Conservation (phyloP, 495 filamentous ascomycete genomes). For the Penicillium paradoxum region DNA sequence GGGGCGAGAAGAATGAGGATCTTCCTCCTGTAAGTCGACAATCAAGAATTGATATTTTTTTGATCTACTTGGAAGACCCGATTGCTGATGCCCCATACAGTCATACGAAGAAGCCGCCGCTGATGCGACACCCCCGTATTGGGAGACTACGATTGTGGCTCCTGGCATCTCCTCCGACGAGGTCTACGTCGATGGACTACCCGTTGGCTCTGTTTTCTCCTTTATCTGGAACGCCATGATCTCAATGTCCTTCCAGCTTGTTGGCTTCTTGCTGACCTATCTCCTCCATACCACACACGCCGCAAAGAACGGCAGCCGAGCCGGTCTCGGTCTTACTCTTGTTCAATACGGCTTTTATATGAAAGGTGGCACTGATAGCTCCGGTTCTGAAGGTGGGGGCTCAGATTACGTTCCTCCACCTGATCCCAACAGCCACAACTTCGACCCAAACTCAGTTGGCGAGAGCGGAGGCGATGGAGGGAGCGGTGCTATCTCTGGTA, state of each 20-base stretch:
- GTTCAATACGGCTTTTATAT: constrained; percentile 96
- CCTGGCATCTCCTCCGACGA: constrained; percentile 83
- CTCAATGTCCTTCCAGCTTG: constrained; percentile 93
- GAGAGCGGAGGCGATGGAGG: constrained; percentile 37
- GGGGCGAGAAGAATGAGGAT: constrained; percentile 75
- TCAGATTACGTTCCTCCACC: constrained; percentile 56
- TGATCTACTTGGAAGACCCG: background rate
- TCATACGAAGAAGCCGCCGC: constrained; percentile 98
- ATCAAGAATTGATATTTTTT: background rate
- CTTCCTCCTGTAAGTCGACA: constrained; percentile 74
- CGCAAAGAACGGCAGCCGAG: constrained; percentile 92
- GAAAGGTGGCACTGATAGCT: constrained; percentile 55
- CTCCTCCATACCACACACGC: constrained; percentile 97
- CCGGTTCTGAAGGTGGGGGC: constrained; percentile 46
- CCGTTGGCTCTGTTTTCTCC: constrained; percentile 90
- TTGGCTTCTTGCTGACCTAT: constrained; percentile 96
- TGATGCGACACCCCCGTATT: constrained; percentile 94
- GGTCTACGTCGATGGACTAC: constrained; percentile 93
- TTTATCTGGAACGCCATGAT: constrained; percentile 99
- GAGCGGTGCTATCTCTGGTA: constrained; percentile 38
- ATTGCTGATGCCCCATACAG: constrained; percentile 44
- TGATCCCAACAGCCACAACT: constrained; percentile 87
- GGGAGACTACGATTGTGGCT: constrained; percentile 96
- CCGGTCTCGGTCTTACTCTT: constrained; percentile 91
- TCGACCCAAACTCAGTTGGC: constrained; percentile 65